Percentiles rank a stretch among this genome's conserved stretches.
Conservation (phyloP, 2,329 filamentous ascomycete species). For the Pseudonectria buxi region DNA sequence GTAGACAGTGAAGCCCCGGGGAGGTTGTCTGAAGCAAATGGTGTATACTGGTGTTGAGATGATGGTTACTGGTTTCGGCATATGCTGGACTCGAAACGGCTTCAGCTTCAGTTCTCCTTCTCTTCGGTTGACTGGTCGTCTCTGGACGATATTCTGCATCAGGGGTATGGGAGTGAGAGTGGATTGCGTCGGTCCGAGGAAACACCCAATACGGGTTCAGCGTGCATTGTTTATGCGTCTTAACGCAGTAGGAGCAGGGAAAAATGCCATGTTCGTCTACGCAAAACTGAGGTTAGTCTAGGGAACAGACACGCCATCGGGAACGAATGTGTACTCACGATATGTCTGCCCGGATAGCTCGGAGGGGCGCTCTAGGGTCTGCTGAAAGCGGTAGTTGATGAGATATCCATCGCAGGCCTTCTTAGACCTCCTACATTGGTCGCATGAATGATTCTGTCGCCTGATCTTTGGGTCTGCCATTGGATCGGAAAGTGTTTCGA, state of each 20-base stretch:
- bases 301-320: too few species aligned
- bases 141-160: constrained; percentile 1
- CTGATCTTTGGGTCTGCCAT: constrained; percentile 9
- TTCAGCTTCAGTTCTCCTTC: constrained; percentile 4
- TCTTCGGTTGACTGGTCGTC: constrained; percentile 4
- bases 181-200: background rate
- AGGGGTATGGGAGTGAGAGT: constrained; percentile 1
- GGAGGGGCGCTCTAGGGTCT: too few species aligned
- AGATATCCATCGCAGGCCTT: constrained; percentile 20
- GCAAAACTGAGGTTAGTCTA: too few species aligned
- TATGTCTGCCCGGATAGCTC: too few species aligned
- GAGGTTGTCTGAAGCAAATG: constrained; percentile 7
- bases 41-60: constrained; percentile 4
- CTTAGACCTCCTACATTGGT: constrained; percentile 19
- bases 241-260: constrained; percentile 25
- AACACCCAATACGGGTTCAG: constrained; percentile 21
- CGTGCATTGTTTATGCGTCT: constrained; percentile 24
- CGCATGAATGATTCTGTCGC: constrained; percentile 19
- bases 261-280: constrained; percentile 8
- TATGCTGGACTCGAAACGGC: background rate
- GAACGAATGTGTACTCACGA: too few species aligned
- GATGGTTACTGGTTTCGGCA: constrained; percentile 1
- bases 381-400: constrained; percentile 4
- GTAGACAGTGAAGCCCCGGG: too few species aligned
- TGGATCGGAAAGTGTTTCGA: background rate